These are phyloP conservation scores for Torulaspora delbrueckii DNA, from an alignment of 805 yeast genomes.

Conservation along the genomic window DNA sequence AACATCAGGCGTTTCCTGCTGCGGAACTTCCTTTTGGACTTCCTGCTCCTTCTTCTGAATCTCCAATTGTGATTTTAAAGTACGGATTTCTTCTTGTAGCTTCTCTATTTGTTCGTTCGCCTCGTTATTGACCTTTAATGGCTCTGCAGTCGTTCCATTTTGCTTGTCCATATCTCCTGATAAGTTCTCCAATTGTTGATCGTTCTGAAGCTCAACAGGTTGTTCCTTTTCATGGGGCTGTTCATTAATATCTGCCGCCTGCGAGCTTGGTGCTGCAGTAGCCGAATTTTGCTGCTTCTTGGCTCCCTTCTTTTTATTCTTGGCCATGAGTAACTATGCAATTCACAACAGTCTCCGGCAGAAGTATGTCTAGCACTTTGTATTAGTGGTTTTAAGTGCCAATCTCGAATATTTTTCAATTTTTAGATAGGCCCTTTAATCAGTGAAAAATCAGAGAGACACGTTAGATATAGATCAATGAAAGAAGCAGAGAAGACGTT, in stretches of 20 bases:
- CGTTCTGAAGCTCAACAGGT: not conserved
- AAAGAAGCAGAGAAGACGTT: not conserved
- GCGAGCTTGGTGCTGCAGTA: not conserved
- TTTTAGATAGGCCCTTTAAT: conserved; percentile 1
- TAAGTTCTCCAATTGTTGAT: not conserved
- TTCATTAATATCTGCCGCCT: conserved; percentile 2
- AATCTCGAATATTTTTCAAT: not conserved
- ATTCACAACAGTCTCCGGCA: not conserved
- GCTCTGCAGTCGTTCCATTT: not conserved
- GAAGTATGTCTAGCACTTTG: not conserved
- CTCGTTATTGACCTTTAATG: not conserved
- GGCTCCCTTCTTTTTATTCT: conserved; percentile 14
- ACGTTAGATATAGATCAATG: not conserved
- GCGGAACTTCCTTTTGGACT: conserved; percentile 1
- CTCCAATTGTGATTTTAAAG: conserved; percentile 6
- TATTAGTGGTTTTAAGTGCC: not conserved
- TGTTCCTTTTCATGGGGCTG: not conserved
- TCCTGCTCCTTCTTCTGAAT: not conserved
- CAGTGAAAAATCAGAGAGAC: not conserved
- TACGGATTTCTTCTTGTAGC: conserved; percentile 7
- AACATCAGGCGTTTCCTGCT: not conserved
- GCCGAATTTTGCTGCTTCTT: conserved; percentile 6
- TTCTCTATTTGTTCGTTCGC: conserved; percentile 1
- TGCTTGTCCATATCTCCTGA: not conserved
- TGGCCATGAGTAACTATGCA: conserved; percentile 11